Evolutionary conservation across 2,329 filamentous ascomycete genomes (phyloP).

Genomic region (Penicillium brevicompactum): DNA sequence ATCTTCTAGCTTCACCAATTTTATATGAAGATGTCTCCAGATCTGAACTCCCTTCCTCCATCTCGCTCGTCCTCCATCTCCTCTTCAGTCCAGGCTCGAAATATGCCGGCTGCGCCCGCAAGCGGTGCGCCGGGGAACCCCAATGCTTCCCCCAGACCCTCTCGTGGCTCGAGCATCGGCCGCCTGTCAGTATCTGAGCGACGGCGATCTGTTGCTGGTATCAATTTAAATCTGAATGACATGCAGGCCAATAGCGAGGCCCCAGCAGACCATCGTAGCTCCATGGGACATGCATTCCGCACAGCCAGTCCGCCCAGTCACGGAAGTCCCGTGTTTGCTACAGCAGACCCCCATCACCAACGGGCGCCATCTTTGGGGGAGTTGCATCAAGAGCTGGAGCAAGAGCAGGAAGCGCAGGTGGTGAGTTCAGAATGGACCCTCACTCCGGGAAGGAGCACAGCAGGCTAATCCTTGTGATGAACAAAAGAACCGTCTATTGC

Average conservation of each 20-base stretch:
- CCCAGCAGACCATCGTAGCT: conserved; percentile 41
- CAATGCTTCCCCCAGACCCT: conserved; percentile 43
- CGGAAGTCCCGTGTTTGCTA: conserved; percentile 44
- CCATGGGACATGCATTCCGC: conserved; percentile 41
- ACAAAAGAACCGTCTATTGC: conserved; percentile 51
- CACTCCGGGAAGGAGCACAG: neutral
- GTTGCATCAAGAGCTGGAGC: conserved; percentile 53
- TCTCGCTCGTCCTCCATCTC: conserved; percentile 52
- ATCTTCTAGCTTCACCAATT: neutral
- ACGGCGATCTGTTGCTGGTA: conserved; percentile 44
- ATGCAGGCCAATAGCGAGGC: conserved; percentile 36
- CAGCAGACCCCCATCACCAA: conserved; percentile 51
- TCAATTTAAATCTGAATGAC: conserved; percentile 45
- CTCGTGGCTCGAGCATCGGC: conserved; percentile 37
- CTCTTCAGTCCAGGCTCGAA: conserved; percentile 36
- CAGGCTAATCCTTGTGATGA: neutral
- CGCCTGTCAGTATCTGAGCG: conserved; percentile 44
- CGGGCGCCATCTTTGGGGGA: conserved; percentile 52
- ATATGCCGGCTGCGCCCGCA: conserved; percentile 51
- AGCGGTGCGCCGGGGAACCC: conserved; percentile 54
- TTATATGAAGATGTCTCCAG: conserved; percentile 63
- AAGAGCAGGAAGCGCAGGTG: conserved; percentile 56
- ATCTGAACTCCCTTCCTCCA: conserved; percentile 70
- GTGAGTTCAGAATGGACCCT: conserved; percentile 30
- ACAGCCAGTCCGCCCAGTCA: conserved; percentile 48